Percentiles rank a stretch among this genome's conserved stretches.
Conservation (phyloP, 2,329 filamentous ascomycete species). For the Apiospora saccharicola region DNA sequence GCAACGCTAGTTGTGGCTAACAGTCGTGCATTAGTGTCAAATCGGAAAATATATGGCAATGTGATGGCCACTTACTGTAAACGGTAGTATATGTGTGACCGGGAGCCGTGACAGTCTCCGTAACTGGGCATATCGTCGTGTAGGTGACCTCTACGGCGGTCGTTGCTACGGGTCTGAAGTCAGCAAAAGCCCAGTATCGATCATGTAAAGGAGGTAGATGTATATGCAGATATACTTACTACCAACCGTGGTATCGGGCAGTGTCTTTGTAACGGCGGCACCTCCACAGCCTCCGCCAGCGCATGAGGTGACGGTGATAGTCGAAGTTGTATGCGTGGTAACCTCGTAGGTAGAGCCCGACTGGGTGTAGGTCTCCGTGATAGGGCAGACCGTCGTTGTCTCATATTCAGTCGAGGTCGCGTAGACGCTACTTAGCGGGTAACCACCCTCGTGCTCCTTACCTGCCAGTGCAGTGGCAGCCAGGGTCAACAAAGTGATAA, state of each 20-base stretch:
- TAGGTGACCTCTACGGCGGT: conserved; percentile 49
- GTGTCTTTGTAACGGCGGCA: conserved; percentile 43
- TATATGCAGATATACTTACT: conserved; percentile 28
- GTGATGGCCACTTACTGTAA: conserved; percentile 39
- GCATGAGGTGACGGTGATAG: conserved; percentile 51
- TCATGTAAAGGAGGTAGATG: conserved; percentile 33
- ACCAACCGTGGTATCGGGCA: conserved; percentile 45
- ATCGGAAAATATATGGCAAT: neutral
- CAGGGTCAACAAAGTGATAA: conserved; percentile 37
- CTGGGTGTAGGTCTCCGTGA: conserved; percentile 30
- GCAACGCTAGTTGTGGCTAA: conserved; percentile 45
- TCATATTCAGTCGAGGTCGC: conserved; percentile 46
- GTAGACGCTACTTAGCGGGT: neutral
- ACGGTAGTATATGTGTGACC: conserved; percentile 49
- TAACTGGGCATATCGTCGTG: conserved; percentile 46
- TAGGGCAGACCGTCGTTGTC: conserved; percentile 54
- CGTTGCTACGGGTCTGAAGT: conserved; percentile 29
- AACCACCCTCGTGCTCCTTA: conserved; percentile 18
- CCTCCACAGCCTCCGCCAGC: conserved; percentile 42
- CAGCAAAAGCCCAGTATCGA: conserved; percentile 35
- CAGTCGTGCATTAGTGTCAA: neutral
- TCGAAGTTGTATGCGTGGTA: conserved; percentile 53
- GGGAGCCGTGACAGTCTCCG: conserved; percentile 45
- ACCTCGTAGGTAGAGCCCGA: conserved; percentile 48
- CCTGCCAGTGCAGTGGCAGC: conserved; percentile 38